Conservation (phyloP, 192 early-diverging fungal genomes). For the Podila minutissima region DNA sequence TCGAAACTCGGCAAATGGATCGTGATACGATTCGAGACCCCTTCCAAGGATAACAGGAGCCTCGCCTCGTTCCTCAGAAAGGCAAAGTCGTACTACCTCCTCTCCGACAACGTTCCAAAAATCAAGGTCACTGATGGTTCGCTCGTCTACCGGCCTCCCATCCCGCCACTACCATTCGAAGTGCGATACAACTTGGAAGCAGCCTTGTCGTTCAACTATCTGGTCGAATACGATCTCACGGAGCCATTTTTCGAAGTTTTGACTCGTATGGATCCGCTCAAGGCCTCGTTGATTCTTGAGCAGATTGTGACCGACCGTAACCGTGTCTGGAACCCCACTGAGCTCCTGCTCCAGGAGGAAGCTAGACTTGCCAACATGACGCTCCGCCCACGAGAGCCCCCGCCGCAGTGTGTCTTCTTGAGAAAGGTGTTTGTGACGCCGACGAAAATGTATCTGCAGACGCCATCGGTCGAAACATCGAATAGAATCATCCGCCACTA, state of each 20-base stretch:
- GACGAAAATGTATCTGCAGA: slow-evolving; percentile 68
- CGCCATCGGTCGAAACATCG: slow-evolving; percentile 71
- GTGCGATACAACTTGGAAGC: slow-evolving; percentile 60
- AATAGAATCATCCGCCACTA: slow-evolving; percentile 80
- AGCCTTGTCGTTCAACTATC: slow-evolving; percentile 42
- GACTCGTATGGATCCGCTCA: slow-evolving; percentile 8
- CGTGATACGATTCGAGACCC: slow-evolving; percentile 44
- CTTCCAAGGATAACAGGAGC: neutral
- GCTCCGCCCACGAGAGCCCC: slow-evolving; percentile 30
- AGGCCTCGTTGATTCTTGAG: slow-evolving; percentile 51
- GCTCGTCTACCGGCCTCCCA: slow-evolving; percentile 8
- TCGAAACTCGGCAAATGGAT: slow-evolving; percentile 58
- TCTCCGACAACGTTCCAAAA: neutral
- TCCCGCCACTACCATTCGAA: slow-evolving; percentile 41
- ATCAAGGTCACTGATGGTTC: neutral
- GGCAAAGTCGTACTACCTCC: slow-evolving; percentile 50
- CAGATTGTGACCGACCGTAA: slow-evolving; percentile 25
- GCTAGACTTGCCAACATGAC: slow-evolving; percentile 17
- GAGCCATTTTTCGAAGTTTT: slow-evolving; percentile 45
- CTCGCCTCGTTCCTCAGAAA: slow-evolving; percentile 16
- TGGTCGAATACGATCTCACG: slow-evolving; percentile 58
- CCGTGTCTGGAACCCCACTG: slow-evolving; percentile 52
- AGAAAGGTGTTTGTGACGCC: slow-evolving; percentile 75
- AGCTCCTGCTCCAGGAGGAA: slow-evolving; percentile 26
- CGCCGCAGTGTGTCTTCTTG: slow-evolving; percentile 58